phyloP scores from a whole-genome alignment of 73 alveolate species.

The Urostyla sp. region DNA sequence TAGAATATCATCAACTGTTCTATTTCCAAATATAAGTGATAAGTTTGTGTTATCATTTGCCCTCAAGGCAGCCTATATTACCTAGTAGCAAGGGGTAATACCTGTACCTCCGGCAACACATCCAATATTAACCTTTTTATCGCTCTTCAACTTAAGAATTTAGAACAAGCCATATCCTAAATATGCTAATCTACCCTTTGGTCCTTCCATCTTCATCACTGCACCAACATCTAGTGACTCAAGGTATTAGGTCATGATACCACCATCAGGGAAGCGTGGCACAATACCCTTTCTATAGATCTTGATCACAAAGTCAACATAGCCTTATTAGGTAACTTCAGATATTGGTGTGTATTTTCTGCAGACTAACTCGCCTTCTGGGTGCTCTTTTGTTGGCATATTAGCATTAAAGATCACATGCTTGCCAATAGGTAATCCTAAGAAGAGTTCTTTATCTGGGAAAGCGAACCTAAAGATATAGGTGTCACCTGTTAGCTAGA shows the following conservation, averaged over 20 bases:
- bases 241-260: constrained; percentile 76
- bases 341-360: constrained; percentile 86
- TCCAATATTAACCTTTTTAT: constrained; percentile 68
- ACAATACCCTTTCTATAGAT: constrained; percentile 75
- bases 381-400: constrained; percentile 67
- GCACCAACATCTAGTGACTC: constrained; percentile 79
- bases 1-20: constrained; percentile 83
- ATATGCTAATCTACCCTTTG: constrained; percentile 77
- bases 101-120: constrained; percentile 93
- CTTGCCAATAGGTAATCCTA: constrained; percentile 84
- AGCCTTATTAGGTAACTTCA: constrained; percentile 65
- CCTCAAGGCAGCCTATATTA: constrained; percentile 64
- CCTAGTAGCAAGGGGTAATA: constrained; percentile 84
- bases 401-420: constrained; percentile 74
- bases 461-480: constrained; percentile 73
- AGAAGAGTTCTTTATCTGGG: constrained; percentile 69
- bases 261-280: constrained; percentile 88
- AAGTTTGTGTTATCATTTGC: constrained; percentile 66
- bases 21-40: constrained; percentile 74
- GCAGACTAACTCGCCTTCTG: constrained; percentile 73
- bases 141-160: constrained; percentile 57
- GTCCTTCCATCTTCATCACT: constrained; percentile 77
- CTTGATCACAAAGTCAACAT: constrained; percentile 79
- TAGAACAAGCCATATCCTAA: constrained; percentile 71
- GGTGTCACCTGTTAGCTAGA: constrained; percentile 64